phyloP scores from a whole-genome alignment of 805 yeast genomes.

The Hanseniaspora meyeri region DNA sequence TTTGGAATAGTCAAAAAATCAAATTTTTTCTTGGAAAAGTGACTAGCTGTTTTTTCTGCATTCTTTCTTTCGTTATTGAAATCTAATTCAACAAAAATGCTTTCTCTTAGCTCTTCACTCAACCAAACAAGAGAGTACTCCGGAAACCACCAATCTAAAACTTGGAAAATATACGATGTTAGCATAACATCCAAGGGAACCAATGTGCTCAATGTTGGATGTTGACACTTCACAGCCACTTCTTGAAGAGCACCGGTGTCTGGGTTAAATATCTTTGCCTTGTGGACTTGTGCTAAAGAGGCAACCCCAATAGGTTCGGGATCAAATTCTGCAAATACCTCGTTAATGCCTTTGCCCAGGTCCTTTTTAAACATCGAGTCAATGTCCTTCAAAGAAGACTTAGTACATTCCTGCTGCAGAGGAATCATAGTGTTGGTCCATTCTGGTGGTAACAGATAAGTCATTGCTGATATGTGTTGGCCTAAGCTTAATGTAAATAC shows the following conservation, averaged over 20 bases:
- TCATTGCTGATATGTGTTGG: slow-evolving; percentile 85
- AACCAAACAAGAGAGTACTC: slow-evolving; percentile 90
- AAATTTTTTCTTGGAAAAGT: slow-evolving; percentile 35
- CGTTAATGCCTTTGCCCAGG: slow-evolving; percentile 38
- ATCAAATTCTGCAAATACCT: slow-evolving; percentile 54
- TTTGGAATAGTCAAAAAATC: slow-evolving; percentile 56
- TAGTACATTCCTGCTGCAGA: slow-evolving; percentile 81
- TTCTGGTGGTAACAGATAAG: slow-evolving; percentile 78
- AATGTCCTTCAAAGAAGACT: slow-evolving; percentile 59
- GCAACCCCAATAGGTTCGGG: slow-evolving; percentile 85
- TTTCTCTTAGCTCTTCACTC: slow-evolving; percentile 79
- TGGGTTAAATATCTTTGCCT: slow-evolving; percentile 42
- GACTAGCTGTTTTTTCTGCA: slow-evolving; percentile 54
- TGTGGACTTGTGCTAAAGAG: slow-evolving; percentile 89
- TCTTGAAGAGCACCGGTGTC: slow-evolving; percentile 37
- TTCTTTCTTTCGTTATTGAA: slow-evolving; percentile 78
- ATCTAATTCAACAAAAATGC: slow-evolving; percentile 84
- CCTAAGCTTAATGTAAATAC: slow-evolving; percentile 85
- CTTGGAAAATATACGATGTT: slow-evolving; percentile 60
- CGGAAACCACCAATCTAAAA: slow-evolving; percentile 72
- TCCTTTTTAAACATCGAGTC: slow-evolving; percentile 55
- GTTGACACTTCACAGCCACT: slow-evolving; percentile 93
- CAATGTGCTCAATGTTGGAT: slow-evolving; percentile 72
- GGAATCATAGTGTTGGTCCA: slow-evolving; percentile 96
- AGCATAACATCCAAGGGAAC: slow-evolving; percentile 81